These are phyloP conservation scores for Solanum dulcamara DNA, from an alignment of 257 asterid genomes.

Conservation along the genomic window DNA sequence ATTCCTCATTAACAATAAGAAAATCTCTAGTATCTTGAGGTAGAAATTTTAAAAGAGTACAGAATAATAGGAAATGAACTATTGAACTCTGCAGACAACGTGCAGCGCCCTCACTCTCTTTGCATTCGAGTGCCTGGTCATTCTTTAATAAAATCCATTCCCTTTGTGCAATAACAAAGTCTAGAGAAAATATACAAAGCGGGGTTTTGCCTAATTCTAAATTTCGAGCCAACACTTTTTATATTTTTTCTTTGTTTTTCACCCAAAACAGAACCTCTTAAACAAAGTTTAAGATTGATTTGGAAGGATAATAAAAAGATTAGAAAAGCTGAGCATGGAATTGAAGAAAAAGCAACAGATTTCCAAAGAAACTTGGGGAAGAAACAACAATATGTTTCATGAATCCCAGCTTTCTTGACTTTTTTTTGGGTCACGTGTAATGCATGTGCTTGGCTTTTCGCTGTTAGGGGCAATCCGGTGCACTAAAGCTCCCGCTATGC, in stretches of 20 bases:
- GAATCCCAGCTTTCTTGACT: not conserved
- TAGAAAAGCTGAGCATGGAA: not conserved
- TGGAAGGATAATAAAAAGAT: not conserved
- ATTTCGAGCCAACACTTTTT: not conserved
- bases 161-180: not conserved
- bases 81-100: not conserved
- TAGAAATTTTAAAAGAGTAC: not conserved
- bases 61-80: not conserved
- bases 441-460: not conserved
- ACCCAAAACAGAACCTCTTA: not conserved
- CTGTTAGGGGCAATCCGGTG: too few species aligned
- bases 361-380: not conserved
- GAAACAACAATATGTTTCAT: not conserved
- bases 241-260: not conserved
- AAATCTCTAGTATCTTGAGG: not conserved
- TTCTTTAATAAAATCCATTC: not conserved
- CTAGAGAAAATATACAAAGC: not conserved
- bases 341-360: not conserved
- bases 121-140: not conserved
- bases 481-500: too few species aligned
- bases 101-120: not conserved
- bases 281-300: not conserved
- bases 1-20: not conserved
- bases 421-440: not conserved
- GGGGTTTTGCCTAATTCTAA: not conserved